These are phyloP conservation scores for Blumeria graminis DNA, from an alignment of 2,329 filamentous ascomycete genomes.

Conservation along the genomic window DNA sequence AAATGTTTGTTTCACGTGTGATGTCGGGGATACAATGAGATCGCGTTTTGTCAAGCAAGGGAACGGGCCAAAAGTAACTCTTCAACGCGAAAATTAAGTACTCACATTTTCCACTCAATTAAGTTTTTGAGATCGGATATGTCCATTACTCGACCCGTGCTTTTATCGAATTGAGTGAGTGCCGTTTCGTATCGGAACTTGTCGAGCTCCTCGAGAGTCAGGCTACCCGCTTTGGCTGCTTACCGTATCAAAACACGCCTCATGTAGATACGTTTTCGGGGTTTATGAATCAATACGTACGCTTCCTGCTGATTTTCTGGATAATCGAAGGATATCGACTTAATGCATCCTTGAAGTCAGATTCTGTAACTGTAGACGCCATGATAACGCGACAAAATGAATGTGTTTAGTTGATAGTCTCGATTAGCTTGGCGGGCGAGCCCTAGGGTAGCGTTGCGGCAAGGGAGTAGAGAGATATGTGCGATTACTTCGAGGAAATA, in stretches of 20 bases:
- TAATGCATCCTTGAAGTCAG: constrained; percentile 12
- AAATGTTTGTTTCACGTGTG: background rate
- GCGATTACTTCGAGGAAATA: too few relatives aligned
- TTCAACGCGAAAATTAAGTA: constrained; percentile 6
- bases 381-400: constrained; percentile 4
- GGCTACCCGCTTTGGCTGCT: constrained; percentile 9
- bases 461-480: too few relatives aligned
- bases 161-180: constrained; percentile 20
- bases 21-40: background rate
- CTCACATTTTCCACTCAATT: constrained; percentile 50
- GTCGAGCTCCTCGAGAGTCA: constrained; percentile 29
- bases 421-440: too few relatives aligned
- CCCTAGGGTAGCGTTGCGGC: too few relatives aligned
- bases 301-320: constrained; percentile 6
- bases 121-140: constrained; percentile 34
- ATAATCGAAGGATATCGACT: constrained; percentile 11
- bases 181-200: constrained; percentile 32
- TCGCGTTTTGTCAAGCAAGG: background rate
- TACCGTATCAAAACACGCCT: constrained; percentile 5
- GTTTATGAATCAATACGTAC: constrained; percentile 6
- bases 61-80: constrained; percentile 2
- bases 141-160: constrained; percentile 20
- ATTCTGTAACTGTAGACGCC: constrained; percentile 10
- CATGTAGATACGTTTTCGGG: too few relatives aligned
- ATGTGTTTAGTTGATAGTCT: too few relatives aligned